Conservation (phyloP, 2,329 filamentous ascomycete species). For the Fusarium illudens region DNA sequence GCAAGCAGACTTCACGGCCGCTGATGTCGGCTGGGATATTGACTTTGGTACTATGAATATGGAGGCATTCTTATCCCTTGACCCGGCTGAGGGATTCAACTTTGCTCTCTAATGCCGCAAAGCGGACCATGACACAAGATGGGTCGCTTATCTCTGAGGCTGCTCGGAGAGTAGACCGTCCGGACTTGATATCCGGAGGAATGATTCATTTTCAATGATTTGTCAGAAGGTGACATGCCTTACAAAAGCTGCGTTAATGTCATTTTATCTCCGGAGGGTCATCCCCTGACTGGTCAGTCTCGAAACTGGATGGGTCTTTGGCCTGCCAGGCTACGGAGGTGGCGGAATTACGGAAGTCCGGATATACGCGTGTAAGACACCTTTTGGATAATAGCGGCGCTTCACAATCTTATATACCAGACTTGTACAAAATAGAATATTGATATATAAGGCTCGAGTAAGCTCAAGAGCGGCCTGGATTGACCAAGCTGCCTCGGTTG, state of each 20-base stretch:
- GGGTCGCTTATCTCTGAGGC: background rate
- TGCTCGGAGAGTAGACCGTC: background rate
- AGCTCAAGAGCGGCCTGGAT: background rate
- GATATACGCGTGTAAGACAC: conserved; percentile 6
- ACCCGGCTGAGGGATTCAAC: conserved; percentile 40
- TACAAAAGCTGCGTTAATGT: background rate
- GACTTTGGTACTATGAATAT: conserved; percentile 47
- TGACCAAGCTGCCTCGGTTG: background rate
- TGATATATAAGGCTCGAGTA: background rate
- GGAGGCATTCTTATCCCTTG: conserved; percentile 46
- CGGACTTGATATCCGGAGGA: background rate
- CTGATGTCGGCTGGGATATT: conserved; percentile 44
- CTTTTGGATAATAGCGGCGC: background rate
- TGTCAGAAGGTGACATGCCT: background rate
- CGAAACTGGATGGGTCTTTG: conserved; percentile 8
- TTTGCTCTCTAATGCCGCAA: conserved; percentile 29
- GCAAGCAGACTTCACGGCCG: conserved; percentile 41
- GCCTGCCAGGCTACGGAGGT: background rate
- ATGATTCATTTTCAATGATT: background rate
- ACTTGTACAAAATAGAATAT: background rate
- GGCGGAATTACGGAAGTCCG: conserved; percentile 1
- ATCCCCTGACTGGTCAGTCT: background rate
- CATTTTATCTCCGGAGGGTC: background rate
- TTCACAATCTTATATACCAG: background rate
- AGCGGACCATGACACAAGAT: background rate